A percentile compares a stretch with the other conserved stretches of the same genome.
Evolutionary conservation across 164 flowering plant species (phyloP).

Genomic region (Hamamelis virginiana): DNA sequence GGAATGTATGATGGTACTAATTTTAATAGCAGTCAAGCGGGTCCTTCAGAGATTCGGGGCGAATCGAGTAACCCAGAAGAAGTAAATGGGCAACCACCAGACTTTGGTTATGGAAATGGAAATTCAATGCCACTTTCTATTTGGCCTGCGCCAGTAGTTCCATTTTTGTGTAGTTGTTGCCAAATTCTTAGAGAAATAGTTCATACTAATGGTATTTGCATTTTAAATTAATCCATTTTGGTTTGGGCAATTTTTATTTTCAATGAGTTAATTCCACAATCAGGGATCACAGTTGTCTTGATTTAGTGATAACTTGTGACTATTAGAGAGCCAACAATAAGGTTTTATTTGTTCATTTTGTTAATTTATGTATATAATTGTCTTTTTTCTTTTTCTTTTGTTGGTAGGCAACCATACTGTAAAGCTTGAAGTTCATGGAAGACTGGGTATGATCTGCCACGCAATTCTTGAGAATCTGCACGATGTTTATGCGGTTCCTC

Average conservation of each 20-base stretch:
- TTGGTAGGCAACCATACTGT: conserved; percentile 27
- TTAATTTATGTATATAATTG: neutral
- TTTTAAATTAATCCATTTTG: no score
- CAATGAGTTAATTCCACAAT: neutral
- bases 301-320: no score
- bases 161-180: conserved; percentile 40
- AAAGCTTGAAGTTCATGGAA: conserved; percentile 63
- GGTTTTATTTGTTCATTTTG: no score
- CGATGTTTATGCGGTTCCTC: neutral
- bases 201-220: conserved; percentile 44
- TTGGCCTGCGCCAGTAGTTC: conserved; percentile 21
- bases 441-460: conserved; percentile 49
- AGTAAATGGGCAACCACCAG: neutral
- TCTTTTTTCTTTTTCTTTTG: neutral
- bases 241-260: no score
- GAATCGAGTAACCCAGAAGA: neutral
- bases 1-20: neutral
- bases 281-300: neutral
- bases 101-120: neutral
- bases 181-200: conserved; percentile 46
- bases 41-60: conserved; percentile 1
- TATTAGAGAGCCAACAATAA: no score
- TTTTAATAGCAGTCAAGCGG: neutral
- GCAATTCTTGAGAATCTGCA: conserved; percentile 32
- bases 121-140: neutral